Evolutionary conservation across 1,139 yeast species (phyloP), one percentile per base, ranked within the genome.

Genomic region (Starmera stellimalicola): DNA sequence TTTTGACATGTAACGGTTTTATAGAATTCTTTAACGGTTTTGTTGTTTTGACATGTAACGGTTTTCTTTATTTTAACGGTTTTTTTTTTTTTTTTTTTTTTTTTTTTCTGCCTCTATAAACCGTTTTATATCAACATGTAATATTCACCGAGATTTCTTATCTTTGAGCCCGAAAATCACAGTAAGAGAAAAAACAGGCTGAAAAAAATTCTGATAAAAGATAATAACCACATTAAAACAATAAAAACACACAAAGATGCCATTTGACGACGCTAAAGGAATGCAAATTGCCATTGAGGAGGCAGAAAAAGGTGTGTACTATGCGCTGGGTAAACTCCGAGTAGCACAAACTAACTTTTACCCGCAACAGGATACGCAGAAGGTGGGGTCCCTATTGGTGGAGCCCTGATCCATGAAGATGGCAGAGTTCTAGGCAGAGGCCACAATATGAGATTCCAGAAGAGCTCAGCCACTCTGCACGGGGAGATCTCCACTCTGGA

Each of bases 361-460:
- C 78, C 5, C 6, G n/a, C 7, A n/a, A 9, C 9, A 45, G 49
- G 88, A 30, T 70, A 65, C 48, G 63, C 61, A 7, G 94, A 85
- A 58, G 94, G 94, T n/a, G 96, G 96, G 31, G 78, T 87, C 24
- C 96, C 96, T 8, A 85, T 85, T 39, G 80, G 95, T 51, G 77
- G 95, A 40, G 70, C 91, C 50, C 54, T 82, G 40, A 68, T 88
- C 31, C 65, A 71, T 28, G 76, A 73, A 45, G 88, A 82, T 40
- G 97, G 97, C 14, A 70, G 72, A 9, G 70, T 88, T 8, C 65
- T 87, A 14, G 95, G 95, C 20, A 65, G 76, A 32, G 97, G 97
- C 18, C 96, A 84, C 58, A 88, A 88, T 58, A 68, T 74, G 76
- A 70, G 97, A 48, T 70, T 87, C 44, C 97, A 88, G 59, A 80